Conservation (phyloP, 306 rosid genomes). For the Quercus wislizeni region DNA sequence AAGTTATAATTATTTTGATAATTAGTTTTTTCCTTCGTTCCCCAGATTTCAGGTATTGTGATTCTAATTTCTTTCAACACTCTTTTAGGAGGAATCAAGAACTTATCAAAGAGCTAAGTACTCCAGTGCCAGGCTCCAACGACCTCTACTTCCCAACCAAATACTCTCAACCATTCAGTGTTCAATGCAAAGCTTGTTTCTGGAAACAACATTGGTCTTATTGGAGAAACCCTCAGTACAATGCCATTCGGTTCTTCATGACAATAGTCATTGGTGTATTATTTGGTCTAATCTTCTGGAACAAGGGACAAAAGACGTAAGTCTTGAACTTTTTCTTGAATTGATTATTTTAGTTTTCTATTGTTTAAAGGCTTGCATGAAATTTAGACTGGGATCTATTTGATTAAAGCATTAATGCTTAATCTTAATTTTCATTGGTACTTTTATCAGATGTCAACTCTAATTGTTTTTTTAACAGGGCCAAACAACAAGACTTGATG, state of each 20-base stretch:
- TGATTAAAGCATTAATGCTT: not conserved
- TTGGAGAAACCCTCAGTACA: constrained; percentile 67
- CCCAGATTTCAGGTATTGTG: not conserved
- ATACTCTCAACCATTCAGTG: constrained; percentile 50
- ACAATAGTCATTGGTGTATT: constrained; percentile 39
- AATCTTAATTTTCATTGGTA: not conserved
- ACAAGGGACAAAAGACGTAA: constrained; percentile 48
- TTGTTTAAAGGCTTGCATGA: not conserved
- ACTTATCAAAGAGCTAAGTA: constrained; percentile 53
- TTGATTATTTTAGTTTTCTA: not conserved
- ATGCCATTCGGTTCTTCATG: constrained; percentile 46
- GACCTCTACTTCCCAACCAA: constrained; percentile 67
- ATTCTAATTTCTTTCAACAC: not conserved
- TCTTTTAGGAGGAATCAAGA: constrained; percentile 55
- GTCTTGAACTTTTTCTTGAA: not conserved
- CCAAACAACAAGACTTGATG: constrained; percentile 45
- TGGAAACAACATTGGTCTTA: constrained; percentile 84
- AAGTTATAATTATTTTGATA: constrained; percentile 6
- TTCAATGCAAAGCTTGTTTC: constrained; percentile 73
- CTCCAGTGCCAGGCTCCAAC: constrained; percentile 44
- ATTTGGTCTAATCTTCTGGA: constrained; percentile 67
- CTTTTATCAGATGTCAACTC: not conserved
- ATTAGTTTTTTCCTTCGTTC: not conserved
- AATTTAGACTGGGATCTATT: not conserved
- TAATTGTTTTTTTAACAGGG: constrained; percentile 30